Percentiles rank a stretch among this genome's conserved stretches.
These are phyloP conservation scores for Trametopsis cervina DNA, from an alignment of 768 basidiomycete species.

Conservation along the genomic window DNA sequence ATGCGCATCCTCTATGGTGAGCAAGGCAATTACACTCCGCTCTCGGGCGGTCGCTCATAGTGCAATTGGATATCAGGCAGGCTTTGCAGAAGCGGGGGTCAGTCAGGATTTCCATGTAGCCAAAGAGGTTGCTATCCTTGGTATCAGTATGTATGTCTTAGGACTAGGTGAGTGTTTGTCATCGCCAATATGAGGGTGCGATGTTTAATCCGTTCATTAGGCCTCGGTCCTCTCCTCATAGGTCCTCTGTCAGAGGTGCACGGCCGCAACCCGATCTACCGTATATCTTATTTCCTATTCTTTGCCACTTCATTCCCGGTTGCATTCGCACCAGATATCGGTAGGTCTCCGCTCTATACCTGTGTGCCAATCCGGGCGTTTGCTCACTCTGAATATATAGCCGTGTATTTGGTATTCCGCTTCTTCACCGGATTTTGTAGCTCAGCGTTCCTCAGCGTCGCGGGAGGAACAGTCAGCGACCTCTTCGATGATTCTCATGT, in stretches of 20 bases:
- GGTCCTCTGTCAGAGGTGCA: slow-evolving; percentile 45
- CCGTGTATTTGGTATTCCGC: slow-evolving; percentile 55
- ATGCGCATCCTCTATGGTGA: slow-evolving; percentile 49
- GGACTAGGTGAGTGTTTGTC: slow-evolving; percentile 24
- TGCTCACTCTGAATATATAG: slow-evolving; percentile 28
- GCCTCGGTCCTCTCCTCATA: slow-evolving; percentile 21
- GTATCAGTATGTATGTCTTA: slow-evolving; percentile 38
- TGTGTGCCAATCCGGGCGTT: neutral
- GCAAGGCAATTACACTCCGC: too few relatives aligned
- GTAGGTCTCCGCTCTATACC: slow-evolving; percentile 29
- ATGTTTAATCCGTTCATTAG: slow-evolving; percentile 1
- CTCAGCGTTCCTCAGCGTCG: slow-evolving; percentile 52
- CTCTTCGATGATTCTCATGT: slow-evolving; percentile 50
- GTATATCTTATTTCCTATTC: slow-evolving; percentile 51
- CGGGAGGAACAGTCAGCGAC: slow-evolving; percentile 58
- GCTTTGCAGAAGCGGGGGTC: slow-evolving; percentile 57
- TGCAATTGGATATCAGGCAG: slow-evolving; percentile 37
- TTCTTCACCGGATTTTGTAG: slow-evolving; percentile 50
- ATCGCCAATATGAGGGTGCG: slow-evolving; percentile 24
- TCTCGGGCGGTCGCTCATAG: too few relatives aligned
- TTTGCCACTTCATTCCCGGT: slow-evolving; percentile 63
- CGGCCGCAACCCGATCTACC: slow-evolving; percentile 57
- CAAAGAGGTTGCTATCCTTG: slow-evolving; percentile 44
- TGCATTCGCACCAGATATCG: slow-evolving; percentile 65
- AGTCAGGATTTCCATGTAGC: slow-evolving; percentile 46